Evolutionary conservation across 495 filamentous ascomycete species (phyloP), one percentile per base, ranked within the genome.

Genomic region (Penicillium roqueforti): DNA sequence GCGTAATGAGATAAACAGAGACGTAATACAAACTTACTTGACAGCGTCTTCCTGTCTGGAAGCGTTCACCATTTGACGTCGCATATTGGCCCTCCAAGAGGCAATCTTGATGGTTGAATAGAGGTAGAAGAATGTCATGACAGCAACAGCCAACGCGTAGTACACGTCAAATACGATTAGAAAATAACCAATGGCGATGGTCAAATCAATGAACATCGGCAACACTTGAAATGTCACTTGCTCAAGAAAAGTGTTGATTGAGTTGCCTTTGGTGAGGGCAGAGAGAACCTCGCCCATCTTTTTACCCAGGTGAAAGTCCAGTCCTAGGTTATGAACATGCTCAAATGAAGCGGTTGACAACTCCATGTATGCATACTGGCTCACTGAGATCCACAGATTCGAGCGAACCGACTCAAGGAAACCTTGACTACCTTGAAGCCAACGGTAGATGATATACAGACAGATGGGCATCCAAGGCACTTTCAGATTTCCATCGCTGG

Each of bases 241-340:
- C 67, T 92, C 89, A 23, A 95, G 76, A 68, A 95, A 92, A 3
- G 80, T 85, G 60, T 91, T 95, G 73, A 95, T 88, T 1, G 88
- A 83, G 46, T 78, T 85, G 48, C 88, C 89, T 59, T 95, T 93
- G 69, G 85, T 91, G 40, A 95, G 72, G 0, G 89, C 90, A 14
- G 86, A 91, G 25, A 92, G 72, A 7, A 93, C 87, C 65, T 95
- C 90, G 34, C 90, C 90, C 3, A 87, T 92, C 59, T 86, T 84
- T 68, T 95, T 95, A 52, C 85, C 83, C 6, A 92, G 79, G 68
- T 95, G 91, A 59, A 92, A 95, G 59, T 95, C 90, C 55, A 93
- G 72, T 63, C 86, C 89, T 11, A 95, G 79, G 38, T 79, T 81
- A 66, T 92, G 89, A 18, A 93, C 88, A 65, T 95, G 91, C 64